Percentiles rank a stretch among this genome's conserved stretches.
Evolutionary conservation across 2,329 filamentous ascomycete species (phyloP).

Genomic region (Fonsecaea monophora): DNA sequence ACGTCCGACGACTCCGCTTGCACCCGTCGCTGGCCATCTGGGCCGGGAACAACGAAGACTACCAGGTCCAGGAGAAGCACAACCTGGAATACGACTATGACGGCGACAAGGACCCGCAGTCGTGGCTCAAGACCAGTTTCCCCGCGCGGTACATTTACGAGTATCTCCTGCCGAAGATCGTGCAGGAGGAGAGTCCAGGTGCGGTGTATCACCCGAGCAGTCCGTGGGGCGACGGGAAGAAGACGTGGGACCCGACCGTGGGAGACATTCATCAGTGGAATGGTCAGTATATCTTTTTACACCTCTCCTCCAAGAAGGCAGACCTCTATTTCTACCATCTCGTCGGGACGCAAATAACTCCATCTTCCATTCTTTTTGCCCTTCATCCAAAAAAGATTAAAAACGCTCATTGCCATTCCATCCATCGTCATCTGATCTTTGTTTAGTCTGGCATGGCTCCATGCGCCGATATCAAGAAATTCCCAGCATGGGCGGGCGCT

Average conservation of each 20-base stretch:
- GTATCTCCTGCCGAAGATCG: constrained; percentile 78
- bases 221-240: constrained; percentile 81
- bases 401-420: too few relatives aligned
- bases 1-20: constrained; percentile 74
- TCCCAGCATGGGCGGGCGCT: constrained; percentile 80
- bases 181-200: constrained; percentile 69
- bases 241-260: constrained; percentile 74
- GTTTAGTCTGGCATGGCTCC: constrained; percentile 48
- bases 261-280: constrained; percentile 95
- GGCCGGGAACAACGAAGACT: constrained; percentile 95
- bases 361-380: too few relatives aligned
- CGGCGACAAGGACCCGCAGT: constrained; percentile 80
- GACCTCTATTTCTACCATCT: too few relatives aligned
- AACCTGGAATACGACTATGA: constrained; percentile 74
- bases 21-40: constrained; percentile 88
- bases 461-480: constrained; percentile 92
- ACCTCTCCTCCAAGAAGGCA: too few relatives aligned
- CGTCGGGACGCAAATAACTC: too few relatives aligned
- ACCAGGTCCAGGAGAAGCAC: constrained; percentile 84
- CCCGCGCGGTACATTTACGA: constrained; percentile 94
- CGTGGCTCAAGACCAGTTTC: constrained; percentile 88
- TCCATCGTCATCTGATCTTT: too few relatives aligned
- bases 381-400: too few relatives aligned
- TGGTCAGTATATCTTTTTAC: constrained; percentile 71
- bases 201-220: constrained; percentile 79